These are phyloP conservation scores for Trichosporon asahii DNA, from an alignment of 1,284 basidiomycete species.

Conservation along the genomic window DNA sequence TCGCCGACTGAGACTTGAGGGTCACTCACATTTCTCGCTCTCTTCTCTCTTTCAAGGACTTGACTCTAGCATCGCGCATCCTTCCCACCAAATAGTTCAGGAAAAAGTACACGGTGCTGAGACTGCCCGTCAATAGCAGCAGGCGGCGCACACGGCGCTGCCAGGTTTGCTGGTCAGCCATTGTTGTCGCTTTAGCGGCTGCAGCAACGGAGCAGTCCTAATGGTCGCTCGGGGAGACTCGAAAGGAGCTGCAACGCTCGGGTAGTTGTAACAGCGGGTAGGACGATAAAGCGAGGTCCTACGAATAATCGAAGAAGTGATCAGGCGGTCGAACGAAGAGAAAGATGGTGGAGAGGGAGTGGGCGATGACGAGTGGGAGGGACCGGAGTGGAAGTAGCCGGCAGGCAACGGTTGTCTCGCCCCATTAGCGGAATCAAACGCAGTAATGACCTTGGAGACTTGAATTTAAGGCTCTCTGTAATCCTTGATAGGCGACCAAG, in stretches of 20 bases:
- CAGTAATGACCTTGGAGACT: no score
- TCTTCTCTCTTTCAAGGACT: conserved; percentile 37
- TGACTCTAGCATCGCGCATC: conserved; percentile 38
- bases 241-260: background rate
- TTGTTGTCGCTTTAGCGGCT: background rate
- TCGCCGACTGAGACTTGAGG: background rate
- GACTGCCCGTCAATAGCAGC: conserved; percentile 35
- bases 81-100: conserved; percentile 38
- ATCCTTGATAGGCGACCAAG: background rate
- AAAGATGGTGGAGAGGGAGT: conserved; percentile 1
- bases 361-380: conserved; percentile 6
- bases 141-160: conserved; percentile 36
- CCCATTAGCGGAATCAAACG: background rate
- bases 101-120: conserved; percentile 41
- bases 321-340: background rate
- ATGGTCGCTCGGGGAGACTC: background rate
- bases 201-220: background rate
- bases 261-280: background rate
- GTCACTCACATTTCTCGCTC: conserved; percentile 41
- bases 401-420: background rate
- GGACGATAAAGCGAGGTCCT: background rate
- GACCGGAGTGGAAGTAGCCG: conserved; percentile 3
- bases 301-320: background rate
- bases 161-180: conserved; percentile 26
- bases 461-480: no score